Percentiles rank a stretch among this genome's conserved stretches.
Conservation (phyloP, 2,329 filamentous ascomycete genomes). For the Scolecobasidium constrictum region DNA sequence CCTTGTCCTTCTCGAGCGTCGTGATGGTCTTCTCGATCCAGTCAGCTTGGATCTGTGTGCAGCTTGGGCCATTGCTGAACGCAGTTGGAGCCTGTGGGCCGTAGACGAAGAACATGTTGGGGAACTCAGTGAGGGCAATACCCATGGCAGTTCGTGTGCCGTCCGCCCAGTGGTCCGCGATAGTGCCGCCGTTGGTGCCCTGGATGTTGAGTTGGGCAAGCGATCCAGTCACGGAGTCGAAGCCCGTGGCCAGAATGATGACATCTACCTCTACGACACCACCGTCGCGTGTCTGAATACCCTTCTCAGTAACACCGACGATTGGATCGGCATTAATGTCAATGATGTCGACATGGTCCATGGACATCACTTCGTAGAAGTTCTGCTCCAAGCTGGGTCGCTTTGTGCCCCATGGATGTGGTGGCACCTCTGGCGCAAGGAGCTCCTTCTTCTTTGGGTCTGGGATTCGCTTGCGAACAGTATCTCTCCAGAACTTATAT, state of each 20-base stretch:
- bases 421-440: constrained; percentile 16
- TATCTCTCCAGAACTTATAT: constrained; percentile 27
- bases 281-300: constrained; percentile 16
- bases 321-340: constrained; percentile 20
- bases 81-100: constrained; percentile 28
- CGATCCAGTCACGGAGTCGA: constrained; percentile 28
- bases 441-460: constrained; percentile 20
- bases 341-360: constrained; percentile 18
- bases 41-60: constrained; percentile 44
- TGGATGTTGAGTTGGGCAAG: constrained; percentile 25
- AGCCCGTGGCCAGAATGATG: constrained; percentile 26
- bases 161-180: constrained; percentile 9
- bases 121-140: constrained; percentile 8
- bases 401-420: constrained; percentile 25
- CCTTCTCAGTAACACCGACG: constrained; percentile 14
- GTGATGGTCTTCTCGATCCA: constrained; percentile 43
- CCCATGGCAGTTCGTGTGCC: constrained; percentile 8
- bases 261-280: constrained; percentile 19
- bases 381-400: constrained; percentile 36
- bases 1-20: constrained; percentile 33
- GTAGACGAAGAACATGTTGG: constrained; percentile 25
- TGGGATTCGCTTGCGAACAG: constrained; percentile 12
- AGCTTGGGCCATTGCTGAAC: constrained; percentile 41
- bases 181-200: constrained; percentile 11
- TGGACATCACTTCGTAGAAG: constrained; percentile 32